A percentile compares a stretch with the other conserved stretches of the same genome.
These are phyloP conservation scores for Stevia rebaudiana DNA, from an alignment of 140 eudicot genomes.

Conservation along the genomic window DNA sequence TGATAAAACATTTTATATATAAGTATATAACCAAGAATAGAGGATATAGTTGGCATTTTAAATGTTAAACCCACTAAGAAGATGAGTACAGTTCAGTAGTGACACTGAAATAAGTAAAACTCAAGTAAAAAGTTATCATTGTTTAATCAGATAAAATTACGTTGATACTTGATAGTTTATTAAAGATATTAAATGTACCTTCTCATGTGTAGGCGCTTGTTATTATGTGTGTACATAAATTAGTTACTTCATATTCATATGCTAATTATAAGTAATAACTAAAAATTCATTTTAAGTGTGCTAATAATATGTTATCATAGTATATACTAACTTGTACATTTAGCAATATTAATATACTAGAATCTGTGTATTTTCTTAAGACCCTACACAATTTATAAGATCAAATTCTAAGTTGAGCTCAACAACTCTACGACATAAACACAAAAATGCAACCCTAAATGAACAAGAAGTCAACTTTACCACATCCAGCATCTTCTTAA, in stretches of 20 bases:
- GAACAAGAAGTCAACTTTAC: constrained; percentile 28
- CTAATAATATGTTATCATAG: neutral
- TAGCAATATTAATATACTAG: constrained; percentile 2
- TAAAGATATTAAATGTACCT: neutral
- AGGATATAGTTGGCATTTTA: neutral
- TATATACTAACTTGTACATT: neutral
- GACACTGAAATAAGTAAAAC: neutral
- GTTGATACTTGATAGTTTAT: neutral
- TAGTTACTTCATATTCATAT: neutral
- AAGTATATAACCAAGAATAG: neutral
- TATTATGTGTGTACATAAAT: neutral
- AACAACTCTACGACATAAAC: constrained; percentile 1
- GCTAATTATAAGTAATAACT: too few species aligned
- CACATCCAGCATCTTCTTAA: constrained; percentile 73
- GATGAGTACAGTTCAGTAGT: neutral
- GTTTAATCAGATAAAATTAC: neutral
- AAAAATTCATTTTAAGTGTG: neutral
- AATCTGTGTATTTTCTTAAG: neutral
- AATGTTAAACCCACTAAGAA: neutral
- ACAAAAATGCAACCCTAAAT: neutral
- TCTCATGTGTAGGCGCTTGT: neutral
- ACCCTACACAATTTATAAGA: neutral
- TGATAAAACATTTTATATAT: neutral
- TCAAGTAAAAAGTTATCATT: neutral
- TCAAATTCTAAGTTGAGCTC: neutral